Evolutionary conservation across 2,329 filamentous ascomycete species (phyloP).

Genomic region (Arthroderma uncinatum): DNA sequence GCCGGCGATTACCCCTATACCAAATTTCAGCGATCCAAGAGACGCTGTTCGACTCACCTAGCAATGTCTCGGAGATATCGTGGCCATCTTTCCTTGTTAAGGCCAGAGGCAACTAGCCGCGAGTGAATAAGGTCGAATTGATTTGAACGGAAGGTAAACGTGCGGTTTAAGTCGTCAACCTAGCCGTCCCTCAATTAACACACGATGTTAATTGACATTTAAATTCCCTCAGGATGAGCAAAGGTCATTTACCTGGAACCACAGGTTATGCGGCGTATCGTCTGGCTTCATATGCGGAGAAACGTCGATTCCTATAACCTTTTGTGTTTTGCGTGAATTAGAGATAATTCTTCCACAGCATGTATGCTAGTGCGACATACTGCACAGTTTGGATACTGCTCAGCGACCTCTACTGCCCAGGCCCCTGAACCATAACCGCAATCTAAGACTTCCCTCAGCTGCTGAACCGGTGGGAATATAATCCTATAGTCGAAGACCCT

Average conservation of each 20-base stretch:
- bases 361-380: slow-evolving; percentile 34
- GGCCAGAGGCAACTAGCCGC: slow-evolving; percentile 47
- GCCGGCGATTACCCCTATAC: not conserved
- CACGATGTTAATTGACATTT: not conserved
- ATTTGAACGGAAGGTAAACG: slow-evolving; percentile 56
- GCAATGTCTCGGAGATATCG: slow-evolving; percentile 67
- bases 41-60: slow-evolving; percentile 27
- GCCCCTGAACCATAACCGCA: slow-evolving; percentile 61
- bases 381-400: slow-evolving; percentile 52
- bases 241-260: slow-evolving; percentile 47
- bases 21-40: not conserved
- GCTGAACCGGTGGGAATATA: slow-evolving; percentile 56
- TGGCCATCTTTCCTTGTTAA: slow-evolving; percentile 61
- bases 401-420: slow-evolving; percentile 60
- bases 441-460: slow-evolving; percentile 52
- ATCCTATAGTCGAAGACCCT: slow-evolving; percentile 55
- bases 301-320: slow-evolving; percentile 64
- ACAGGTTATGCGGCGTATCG: slow-evolving; percentile 53
- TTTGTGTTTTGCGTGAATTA: not conserved
- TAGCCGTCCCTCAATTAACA: slow-evolving; percentile 17
- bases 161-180: slow-evolving; percentile 60
- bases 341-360: slow-evolving; percentile 3
- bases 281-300: slow-evolving; percentile 59
- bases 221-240: not conserved
- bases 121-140: slow-evolving; percentile 79